Base-by-base conservation (phyloP, 176 grass and related monocot genomes). In the Avena eriantha region DNA sequence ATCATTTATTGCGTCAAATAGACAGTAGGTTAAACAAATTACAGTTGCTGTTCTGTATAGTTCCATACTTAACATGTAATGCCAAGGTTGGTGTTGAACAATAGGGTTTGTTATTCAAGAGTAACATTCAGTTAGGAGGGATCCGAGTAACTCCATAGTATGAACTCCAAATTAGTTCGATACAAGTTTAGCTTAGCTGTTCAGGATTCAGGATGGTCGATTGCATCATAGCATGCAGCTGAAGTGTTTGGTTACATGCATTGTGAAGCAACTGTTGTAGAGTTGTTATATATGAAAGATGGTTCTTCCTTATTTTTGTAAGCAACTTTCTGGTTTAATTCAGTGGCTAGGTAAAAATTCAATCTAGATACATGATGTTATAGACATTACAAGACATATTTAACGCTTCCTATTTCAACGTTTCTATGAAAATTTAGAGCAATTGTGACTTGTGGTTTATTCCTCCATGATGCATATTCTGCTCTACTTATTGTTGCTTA, bases 211-310 rank as follows among this genome's bases (percentile, higher is more conserved):
- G 41, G 36, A 55, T 31, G 19, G 16, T 76, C 0, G 29, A 35
- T 35, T 55, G 74, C 74, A 41, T 41, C 39, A 41, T 41, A 41
- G 39, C 39, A 55, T 77, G 16, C 26, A 77, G 26, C 26, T 76
- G 73, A 76, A 76, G 73, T 11, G 47, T 53, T 76, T 17, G 3
- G 47, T 76, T 76, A 76, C 51, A 72, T 80, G 54, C 67, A 23
- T 45, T 13, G 10, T 64, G 31, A 61, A 53, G 53, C 29, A 86
- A 61, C 46, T 80, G 12, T 47, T 61, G 12, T 19, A 34, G 18
- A 80, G 50, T 75, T 65, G 16, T 87, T 29, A 68, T 82, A 56
- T 66, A 76, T 57, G 17, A 33, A 82, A 82, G 66, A 56, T 76
- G 79, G 72, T 14, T 45, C 4, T 77, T 69, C 80, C 50, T 81